A percentile compares a stretch with the other conserved stretches of the same genome.
Conservation (phyloP, 2,329 filamentous ascomycete species). For the Penicillium aurantiogriseum region DNA sequence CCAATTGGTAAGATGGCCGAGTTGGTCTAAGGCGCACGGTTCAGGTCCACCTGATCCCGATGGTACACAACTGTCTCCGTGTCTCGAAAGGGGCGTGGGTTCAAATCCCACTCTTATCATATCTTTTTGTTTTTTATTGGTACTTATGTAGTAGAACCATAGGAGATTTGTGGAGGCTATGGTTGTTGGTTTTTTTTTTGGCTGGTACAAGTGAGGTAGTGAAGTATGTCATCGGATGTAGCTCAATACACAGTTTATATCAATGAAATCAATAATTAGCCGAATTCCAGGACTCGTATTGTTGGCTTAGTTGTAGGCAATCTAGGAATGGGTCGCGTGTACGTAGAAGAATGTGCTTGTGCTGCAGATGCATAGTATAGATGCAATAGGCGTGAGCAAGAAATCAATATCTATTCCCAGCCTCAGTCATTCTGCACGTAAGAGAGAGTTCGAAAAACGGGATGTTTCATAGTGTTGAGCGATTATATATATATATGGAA, state of each 20-base stretch:
- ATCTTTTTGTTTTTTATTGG: too few relatives aligned
- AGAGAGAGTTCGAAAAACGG: neutral
- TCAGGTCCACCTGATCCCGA: conserved; percentile 31
- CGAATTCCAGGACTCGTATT: neutral
- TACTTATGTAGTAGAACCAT: neutral
- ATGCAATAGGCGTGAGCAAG: neutral
- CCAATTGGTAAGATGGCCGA: conserved; percentile 35
- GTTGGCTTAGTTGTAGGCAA: neutral
- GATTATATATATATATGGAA: neutral
- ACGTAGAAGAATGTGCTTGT: neutral
- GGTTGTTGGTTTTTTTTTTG: neutral
- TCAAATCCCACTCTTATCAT: conserved; percentile 16
- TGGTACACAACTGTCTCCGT: conserved; percentile 14
- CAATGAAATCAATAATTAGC: too few relatives aligned
- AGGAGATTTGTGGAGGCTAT: neutral
- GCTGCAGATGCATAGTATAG: neutral
- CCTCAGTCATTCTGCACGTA: neutral
- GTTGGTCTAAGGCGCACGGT: conserved; percentile 39
- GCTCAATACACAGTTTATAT: too few relatives aligned
- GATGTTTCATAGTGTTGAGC: neutral
- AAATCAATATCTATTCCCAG: neutral
- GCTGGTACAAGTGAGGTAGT: too few relatives aligned
- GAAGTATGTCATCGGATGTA: neutral
- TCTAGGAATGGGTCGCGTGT: neutral
- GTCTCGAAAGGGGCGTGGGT: conserved; percentile 15